Conservation (phyloP, 441 rosid species). For the Francoa sonchifolia region DNA sequence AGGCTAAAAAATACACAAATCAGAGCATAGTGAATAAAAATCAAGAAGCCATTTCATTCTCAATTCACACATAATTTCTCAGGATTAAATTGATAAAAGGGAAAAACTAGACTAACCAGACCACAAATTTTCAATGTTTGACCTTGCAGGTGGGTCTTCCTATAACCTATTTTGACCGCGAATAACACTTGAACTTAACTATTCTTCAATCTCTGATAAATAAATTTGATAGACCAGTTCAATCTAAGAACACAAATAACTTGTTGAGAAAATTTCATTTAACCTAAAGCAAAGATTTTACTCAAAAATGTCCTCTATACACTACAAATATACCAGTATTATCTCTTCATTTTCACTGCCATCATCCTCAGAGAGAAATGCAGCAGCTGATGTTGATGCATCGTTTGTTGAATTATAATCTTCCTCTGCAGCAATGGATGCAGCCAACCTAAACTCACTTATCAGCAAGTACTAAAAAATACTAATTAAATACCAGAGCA, state of each 20-base stretch:
- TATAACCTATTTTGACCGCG: no score
- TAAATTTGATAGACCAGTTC: neutral
- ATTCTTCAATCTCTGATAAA: no score
- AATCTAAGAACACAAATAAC: neutral
- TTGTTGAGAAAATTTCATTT: no score
- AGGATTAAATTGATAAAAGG: neutral
- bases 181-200: no score
- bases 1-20: constrained; percentile 38
- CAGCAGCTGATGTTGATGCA: constrained; percentile 38
- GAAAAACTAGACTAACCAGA: constrained; percentile 6
- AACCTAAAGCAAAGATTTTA: no score
- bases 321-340: constrained; percentile 36
- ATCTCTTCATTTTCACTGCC: constrained; percentile 61
- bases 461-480: no score
- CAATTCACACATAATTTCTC: neutral
- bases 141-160: neutral
- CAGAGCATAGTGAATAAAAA: constrained; percentile 1
- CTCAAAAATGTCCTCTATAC: no score
- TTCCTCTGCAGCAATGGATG: constrained; percentile 68
- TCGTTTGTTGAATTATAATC: constrained; percentile 21
- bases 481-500: no score
- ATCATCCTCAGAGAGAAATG: constrained; percentile 33
- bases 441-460: constrained; percentile 41
- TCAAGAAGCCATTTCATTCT: constrained; percentile 1
- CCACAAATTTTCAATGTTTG: neutral